Conservation (phyloP, 176 grass and related monocot species). For the Oryza glaberrima region DNA sequence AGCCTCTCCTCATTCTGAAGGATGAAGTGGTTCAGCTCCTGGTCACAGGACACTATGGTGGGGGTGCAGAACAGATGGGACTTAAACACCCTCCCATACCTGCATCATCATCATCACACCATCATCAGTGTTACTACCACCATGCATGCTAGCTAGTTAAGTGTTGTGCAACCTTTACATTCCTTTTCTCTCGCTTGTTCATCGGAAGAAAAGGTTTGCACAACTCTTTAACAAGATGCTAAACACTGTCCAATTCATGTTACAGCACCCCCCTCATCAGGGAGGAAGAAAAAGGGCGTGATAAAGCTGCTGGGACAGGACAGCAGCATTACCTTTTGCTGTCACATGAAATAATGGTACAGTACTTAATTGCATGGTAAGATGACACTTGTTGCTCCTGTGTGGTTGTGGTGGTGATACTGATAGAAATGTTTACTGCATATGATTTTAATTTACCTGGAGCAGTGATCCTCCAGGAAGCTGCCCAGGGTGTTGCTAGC, state of each 20-base stretch:
- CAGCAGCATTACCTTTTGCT: conserved; percentile 44
- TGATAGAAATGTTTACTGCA: not conserved
- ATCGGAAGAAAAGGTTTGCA: conserved; percentile 12
- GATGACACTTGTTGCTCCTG: conserved; percentile 12
- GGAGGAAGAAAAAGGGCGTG: conserved; percentile 17
- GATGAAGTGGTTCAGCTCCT: conserved; percentile 94
- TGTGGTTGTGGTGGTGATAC: not conserved
- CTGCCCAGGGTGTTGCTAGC: conserved; percentile 69
- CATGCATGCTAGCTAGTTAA: not conserved
- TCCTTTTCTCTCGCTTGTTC: not conserved
- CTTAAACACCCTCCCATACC: conserved; percentile 90
- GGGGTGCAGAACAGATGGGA: conserved; percentile 85
- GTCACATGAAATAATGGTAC: conserved; percentile 61
- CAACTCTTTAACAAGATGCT: not conserved
- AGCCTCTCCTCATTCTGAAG: conserved; percentile 92
- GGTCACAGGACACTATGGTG: conserved; percentile 83
- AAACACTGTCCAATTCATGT: conserved; percentile 20
- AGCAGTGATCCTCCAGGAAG: conserved; percentile 76
- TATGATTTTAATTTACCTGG: conserved; percentile 48
- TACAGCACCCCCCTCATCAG: not conserved
- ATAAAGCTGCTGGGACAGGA: conserved; percentile 48
- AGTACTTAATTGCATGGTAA: conserved; percentile 38
- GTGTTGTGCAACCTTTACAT: conserved; percentile 10
- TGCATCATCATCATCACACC: conserved; percentile 29
- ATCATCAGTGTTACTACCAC: conserved; percentile 22